Conservation (phyloP, 2,329 filamentous ascomycete genomes). For the Alternaria atra region DNA sequence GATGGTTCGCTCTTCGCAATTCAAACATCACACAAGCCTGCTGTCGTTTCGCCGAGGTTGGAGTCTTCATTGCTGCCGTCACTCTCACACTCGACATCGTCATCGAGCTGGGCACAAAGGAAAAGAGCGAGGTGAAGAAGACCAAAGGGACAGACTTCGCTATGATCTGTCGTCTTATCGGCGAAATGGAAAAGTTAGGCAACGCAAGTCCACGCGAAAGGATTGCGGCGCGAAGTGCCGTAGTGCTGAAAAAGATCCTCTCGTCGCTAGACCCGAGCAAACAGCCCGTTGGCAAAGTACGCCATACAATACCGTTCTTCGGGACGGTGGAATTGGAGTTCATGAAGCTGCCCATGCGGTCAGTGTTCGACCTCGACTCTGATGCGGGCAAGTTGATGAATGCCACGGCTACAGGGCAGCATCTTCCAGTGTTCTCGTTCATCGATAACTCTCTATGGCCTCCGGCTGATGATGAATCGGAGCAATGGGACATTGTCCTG, state of each 20-base stretch:
- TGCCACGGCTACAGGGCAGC: constrained; percentile 30
- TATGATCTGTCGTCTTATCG: constrained; percentile 48
- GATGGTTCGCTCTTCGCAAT: constrained; percentile 50
- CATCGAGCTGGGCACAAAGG: constrained; percentile 46
- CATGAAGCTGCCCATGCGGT: constrained; percentile 38
- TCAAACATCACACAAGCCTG: constrained; percentile 47
- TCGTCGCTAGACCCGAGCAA: constrained; percentile 42
- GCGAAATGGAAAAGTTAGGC: constrained; percentile 48
- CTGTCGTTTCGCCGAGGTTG: constrained; percentile 45
- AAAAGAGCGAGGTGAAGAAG: constrained; percentile 45
- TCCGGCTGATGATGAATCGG: constrained; percentile 17
- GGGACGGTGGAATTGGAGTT: constrained; percentile 45
- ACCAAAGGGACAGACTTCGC: constrained; percentile 47
- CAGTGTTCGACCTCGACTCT: constrained; percentile 43
- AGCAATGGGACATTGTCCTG: constrained; percentile 48
- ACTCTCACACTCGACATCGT: constrained; percentile 49
- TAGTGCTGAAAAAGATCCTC: constrained; percentile 47
- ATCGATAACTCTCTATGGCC: constrained; percentile 48
- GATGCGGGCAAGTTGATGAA: constrained; percentile 41
- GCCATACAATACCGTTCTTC: constrained; percentile 47
- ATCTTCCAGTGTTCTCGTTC: constrained; percentile 47
- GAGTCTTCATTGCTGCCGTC: constrained; percentile 48
- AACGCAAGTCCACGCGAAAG: constrained; percentile 44
- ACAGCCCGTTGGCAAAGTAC: constrained; percentile 28
- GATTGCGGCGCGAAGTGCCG: constrained; percentile 43